Conservation (phyloP, 805 yeast species). For the Teunomyces panamensis region DNA sequence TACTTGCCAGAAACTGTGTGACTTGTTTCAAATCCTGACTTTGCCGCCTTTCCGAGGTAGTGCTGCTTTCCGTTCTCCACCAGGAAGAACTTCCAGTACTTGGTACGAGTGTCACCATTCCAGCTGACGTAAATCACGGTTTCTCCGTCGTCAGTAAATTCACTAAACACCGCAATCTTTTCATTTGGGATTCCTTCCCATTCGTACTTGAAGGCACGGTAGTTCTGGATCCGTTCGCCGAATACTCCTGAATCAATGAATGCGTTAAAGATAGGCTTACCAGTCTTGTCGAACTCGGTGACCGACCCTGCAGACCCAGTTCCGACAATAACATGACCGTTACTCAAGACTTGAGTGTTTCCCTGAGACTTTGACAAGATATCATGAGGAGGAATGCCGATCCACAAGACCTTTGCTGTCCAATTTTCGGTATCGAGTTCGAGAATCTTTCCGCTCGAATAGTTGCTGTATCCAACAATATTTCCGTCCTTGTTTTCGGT, state of each 20-base stretch:
- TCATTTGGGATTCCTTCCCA: conserved; percentile 36
- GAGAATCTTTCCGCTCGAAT: conserved; percentile 33
- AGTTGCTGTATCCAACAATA: conserved; percentile 15
- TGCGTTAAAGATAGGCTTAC: conserved; percentile 30
- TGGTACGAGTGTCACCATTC: conserved; percentile 39
- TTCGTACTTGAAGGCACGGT: conserved; percentile 33
- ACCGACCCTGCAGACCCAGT: conserved; percentile 41
- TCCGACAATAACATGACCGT: conserved; percentile 33
- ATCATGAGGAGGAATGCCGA: conserved; percentile 21
- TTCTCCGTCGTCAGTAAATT: conserved; percentile 11
- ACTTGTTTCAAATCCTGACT: conserved; percentile 29
- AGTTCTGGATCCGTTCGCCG: conserved; percentile 24
- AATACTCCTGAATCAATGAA: conserved; percentile 27
- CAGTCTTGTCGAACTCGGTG: conserved; percentile 29
- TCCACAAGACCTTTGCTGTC: conserved; percentile 23
- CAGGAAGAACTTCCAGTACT: conserved; percentile 24
- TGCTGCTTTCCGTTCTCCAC: conserved; percentile 12
- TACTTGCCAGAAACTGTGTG: conserved; percentile 3
- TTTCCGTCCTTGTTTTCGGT: conserved; percentile 28
- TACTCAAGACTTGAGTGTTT: conserved; percentile 27
- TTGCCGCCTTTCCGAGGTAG: conserved; percentile 15
- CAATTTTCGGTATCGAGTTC: conserved; percentile 26
- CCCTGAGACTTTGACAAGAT: conserved; percentile 30
- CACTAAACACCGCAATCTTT: conserved; percentile 24
- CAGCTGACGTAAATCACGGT: conserved; percentile 29